These are phyloP conservation scores for Antitrichia curtipendula DNA, from an alignment of 225 moss, liverwort and hornwort species.

Conservation along the genomic window DNA sequence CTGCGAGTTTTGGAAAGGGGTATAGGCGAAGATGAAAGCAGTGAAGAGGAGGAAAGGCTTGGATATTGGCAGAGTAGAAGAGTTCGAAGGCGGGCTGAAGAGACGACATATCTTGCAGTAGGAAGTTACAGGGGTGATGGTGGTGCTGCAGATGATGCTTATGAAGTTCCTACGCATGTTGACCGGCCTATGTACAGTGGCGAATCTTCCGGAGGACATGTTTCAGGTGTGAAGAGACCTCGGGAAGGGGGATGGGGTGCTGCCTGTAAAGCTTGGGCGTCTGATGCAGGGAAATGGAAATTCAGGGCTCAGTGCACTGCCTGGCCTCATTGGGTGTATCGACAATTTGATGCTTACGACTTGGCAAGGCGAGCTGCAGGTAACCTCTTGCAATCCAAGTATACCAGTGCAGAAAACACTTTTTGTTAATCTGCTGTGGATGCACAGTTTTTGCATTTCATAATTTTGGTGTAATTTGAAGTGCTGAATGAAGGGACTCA, in stretches of 20 bases:
- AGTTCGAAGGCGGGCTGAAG: constrained; percentile 18
- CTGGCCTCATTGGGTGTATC: constrained; percentile 98
- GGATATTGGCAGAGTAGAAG: constrained; percentile 38
- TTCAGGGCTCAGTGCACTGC: constrained; percentile 61
- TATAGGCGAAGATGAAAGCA: constrained; percentile 59
- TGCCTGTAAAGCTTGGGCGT: constrained; percentile 73
- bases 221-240: constrained; percentile 20
- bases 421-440: not conserved
- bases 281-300: constrained; percentile 56
- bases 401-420: not conserved
- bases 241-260: constrained; percentile 73
- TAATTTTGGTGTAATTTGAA: not conserved
- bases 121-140: not conserved
- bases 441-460: not conserved
- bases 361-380: constrained; percentile 87
- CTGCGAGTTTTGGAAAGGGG: constrained; percentile 27
- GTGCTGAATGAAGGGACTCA: not conserved
- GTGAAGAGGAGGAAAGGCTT: constrained; percentile 72
- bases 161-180: not conserved
- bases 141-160: not conserved
- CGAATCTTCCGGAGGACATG: constrained; percentile 9
- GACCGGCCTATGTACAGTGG: not conserved
- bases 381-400: not conserved
- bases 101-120: not conserved
- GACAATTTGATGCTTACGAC: constrained; percentile 88